Evolutionary conservation across 2,329 filamentous ascomycete genomes (phyloP).

Genomic region (Aspergillus carbonarius): DNA sequence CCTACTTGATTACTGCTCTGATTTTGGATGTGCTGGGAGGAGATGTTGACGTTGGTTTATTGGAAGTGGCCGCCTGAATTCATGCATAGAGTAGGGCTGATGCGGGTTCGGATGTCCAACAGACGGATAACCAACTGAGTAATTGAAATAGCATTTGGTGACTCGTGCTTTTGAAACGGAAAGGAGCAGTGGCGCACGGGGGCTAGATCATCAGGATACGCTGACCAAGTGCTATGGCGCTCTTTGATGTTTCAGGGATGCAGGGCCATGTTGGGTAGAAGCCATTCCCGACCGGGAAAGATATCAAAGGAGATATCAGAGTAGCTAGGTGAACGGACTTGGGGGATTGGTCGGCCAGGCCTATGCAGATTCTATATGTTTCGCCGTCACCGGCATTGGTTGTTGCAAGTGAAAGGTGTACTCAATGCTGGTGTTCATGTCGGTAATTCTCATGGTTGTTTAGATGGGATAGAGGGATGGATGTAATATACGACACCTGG

Average conservation of each 20-base stretch:
- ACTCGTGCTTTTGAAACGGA: too few relatives aligned
- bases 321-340: background rate
- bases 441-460: background rate
- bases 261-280: background rate
- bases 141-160: too few relatives aligned
- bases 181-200: too few relatives aligned
- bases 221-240: background rate
- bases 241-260: conserved; percentile 1
- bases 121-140: too few relatives aligned
- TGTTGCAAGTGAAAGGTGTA: background rate
- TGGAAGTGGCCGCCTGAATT: background rate
- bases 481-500: background rate
- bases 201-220: too few relatives aligned
- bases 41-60: background rate
- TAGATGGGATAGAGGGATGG: background rate
- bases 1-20: too few relatives aligned
- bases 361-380: conserved; percentile 5
- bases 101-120: too few relatives aligned
- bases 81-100: too few relatives aligned
- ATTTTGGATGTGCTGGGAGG: background rate
- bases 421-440: conserved; percentile 1
- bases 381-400: background rate
- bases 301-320: conserved; percentile 5
- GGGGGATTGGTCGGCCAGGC: background rate
- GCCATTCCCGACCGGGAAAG: background rate